Evolutionary conservation across 129 eudicot genomes (phyloP).

Genomic region (Ambrosia trifida): DNA sequence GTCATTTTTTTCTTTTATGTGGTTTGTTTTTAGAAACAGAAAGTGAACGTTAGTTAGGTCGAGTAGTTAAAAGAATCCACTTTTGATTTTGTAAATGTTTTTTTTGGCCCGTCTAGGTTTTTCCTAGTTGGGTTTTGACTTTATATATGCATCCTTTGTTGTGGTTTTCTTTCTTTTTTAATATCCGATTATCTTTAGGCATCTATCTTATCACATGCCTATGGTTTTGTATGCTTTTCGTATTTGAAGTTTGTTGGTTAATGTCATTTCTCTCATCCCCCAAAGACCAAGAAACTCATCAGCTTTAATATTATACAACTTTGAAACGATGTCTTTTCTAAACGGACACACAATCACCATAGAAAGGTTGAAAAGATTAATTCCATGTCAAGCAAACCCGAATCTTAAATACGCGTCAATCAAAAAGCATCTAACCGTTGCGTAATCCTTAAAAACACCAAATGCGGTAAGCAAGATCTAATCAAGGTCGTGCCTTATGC

Average conservation of each 20-base stretch:
- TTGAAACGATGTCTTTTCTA: background rate
- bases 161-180: no score
- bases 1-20: no score
- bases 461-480: background rate
- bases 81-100: no score
- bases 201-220: conserved; percentile 14
- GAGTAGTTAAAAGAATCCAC: no score
- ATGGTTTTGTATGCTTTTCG: background rate
- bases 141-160: no score
- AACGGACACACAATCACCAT: background rate
- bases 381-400: background rate
- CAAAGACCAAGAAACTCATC: background rate
- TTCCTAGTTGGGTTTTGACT: no score
- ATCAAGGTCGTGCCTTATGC: background rate
- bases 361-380: background rate
- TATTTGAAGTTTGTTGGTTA: background rate
- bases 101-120: no score
- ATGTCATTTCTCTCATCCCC: conserved; percentile 9
- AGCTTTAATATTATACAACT: background rate
- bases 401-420: background rate
- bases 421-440: background rate
- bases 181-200: background rate
- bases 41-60: no score
- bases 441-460: background rate
- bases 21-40: no score